Percentiles rank a stretch among this genome's conserved stretches.
phyloP scores from a whole-genome alignment of 2,329 filamentous ascomycete species.

The Biscogniauxia marginata region DNA sequence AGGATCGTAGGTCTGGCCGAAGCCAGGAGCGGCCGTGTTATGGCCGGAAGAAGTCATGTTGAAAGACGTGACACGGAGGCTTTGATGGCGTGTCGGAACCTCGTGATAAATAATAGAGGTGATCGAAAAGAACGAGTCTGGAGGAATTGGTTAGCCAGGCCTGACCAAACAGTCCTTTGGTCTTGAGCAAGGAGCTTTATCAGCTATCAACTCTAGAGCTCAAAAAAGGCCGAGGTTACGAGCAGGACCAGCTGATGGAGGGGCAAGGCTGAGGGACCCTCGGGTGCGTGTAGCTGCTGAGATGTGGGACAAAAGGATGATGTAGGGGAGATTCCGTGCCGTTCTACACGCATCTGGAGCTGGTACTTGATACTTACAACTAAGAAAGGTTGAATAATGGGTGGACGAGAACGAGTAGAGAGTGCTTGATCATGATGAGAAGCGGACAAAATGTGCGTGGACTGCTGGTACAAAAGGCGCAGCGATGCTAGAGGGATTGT shows the following conservation, averaged over 20 bases:
- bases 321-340: no score
- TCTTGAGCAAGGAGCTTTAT: no score
- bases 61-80: slow-evolving; percentile 15
- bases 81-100: background rate
- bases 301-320: slow-evolving; percentile 2
- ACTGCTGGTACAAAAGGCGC: slow-evolving; percentile 1
- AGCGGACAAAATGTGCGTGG: slow-evolving; percentile 4
- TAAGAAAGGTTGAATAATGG: slow-evolving; percentile 23
- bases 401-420: slow-evolving; percentile 12
- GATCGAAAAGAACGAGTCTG: background rate
- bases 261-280: background rate
- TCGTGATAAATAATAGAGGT: background rate
- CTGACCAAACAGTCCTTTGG: background rate
- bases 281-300: no score
- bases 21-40: slow-evolving; percentile 70
- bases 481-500: no score
- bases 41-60: slow-evolving; percentile 60
- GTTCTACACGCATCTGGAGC: no score
- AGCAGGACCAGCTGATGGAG: background rate
- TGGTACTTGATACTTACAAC: slow-evolving; percentile 29
- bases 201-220: background rate
- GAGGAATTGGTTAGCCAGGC: background rate
- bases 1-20: slow-evolving; percentile 79
- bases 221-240: background rate
- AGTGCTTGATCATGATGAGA: slow-evolving; percentile 30